Evolutionary conservation across 2,329 filamentous ascomycete genomes (phyloP), one percentile per base, ranked within the genome.

Genomic region (Lachnellula willkommii): DNA sequence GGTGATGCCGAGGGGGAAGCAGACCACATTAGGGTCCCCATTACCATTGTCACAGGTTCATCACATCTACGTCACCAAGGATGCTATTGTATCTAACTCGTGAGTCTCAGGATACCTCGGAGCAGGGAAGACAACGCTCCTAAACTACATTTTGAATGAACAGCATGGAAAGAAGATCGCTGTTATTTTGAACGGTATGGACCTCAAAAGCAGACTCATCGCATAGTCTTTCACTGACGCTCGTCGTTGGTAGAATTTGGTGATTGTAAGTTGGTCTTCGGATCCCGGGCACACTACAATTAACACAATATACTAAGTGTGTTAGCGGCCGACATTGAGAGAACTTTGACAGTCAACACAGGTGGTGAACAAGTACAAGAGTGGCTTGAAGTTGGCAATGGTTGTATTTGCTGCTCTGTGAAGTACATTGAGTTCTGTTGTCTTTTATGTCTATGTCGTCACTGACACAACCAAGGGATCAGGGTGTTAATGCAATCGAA

Each of bases 141-240:
- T 99, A 56, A 97, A 99, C 71, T 96, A 97, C 71, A 97, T 99
- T 59, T 77, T 99, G 52, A 95, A 88, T 28, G 91, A 92, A 56
- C 87, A 93, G 59, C 94, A 99, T 79, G 93, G 93, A 71, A 97
- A 97, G 79, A 96, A 91, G 68, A 94, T 99, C 71, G 94, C 94
- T 11, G 94, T 99, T 14, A 97, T 99, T 55, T 83, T 99, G 76
- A 99, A 99, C 72, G 91, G 90, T 76, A 60, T 46, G 66, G 42
- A 24, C 32, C 58, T 74, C 67, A 26, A 14, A 7, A 8, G 14
- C 47, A 40, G 9, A 28, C 15, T 32, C n/a, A 15, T 28, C 17
- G 22, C 22, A 14, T 14, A 15, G 14, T 6, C 12, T 28, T n/a
- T 12, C n/a, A 15, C 45, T 47, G 45, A 47, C 28, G 9, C 35